Conservation (phyloP, 495 filamentous ascomycete species). For the Aspergillus leporis region DNA sequence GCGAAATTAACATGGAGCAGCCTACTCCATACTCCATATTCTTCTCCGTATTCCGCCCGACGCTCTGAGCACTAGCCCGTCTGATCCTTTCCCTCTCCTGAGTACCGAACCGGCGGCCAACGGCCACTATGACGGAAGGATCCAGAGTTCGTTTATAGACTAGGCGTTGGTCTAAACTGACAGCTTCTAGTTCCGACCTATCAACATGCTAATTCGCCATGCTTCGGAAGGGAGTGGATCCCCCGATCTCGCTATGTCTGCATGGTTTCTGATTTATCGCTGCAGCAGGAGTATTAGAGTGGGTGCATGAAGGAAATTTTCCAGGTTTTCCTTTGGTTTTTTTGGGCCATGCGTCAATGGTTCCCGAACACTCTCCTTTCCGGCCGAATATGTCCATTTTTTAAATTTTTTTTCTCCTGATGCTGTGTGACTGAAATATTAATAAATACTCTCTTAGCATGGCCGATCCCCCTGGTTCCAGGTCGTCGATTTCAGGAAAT, state of each 20-base stretch:
- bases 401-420: background rate
- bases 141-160: constrained; percentile 6
- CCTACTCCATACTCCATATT: constrained; percentile 2
- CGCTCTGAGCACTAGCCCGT: constrained; percentile 5
- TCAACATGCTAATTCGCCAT: background rate
- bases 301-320: constrained; percentile 9
- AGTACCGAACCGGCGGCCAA: constrained; percentile 6
- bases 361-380: constrained; percentile 11
- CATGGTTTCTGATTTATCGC: background rate
- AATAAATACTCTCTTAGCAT: background rate
- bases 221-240: constrained; percentile 1
- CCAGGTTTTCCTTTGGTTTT: background rate
- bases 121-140: constrained; percentile 9
- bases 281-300: constrained; percentile 12
- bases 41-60: background rate
- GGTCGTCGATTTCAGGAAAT: background rate
- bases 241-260: background rate
- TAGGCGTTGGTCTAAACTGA: constrained; percentile 1
- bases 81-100: constrained; percentile 11
- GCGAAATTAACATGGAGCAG: background rate
- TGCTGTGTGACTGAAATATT: background rate
- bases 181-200: constrained; percentile 9
- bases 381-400: constrained; percentile 14
- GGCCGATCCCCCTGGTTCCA: background rate
- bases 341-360: background rate